phyloP scores from a whole-genome alignment of 306 rosid genomes.

The Aeschynomene evenia region DNA sequence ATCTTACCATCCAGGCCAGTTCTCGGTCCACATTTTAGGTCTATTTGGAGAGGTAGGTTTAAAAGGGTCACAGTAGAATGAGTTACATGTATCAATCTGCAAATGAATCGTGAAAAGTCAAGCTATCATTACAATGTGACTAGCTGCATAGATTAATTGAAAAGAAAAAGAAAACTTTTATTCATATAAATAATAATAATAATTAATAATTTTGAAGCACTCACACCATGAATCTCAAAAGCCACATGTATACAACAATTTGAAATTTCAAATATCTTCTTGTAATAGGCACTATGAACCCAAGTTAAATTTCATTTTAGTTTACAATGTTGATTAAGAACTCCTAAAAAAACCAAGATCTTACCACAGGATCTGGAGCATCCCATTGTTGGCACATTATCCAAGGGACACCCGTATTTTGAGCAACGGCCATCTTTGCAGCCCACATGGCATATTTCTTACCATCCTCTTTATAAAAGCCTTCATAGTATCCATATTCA shows the following conservation, averaged over 20 bases:
- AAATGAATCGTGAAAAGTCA: constrained; percentile 32
- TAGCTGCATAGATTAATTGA: neutral
- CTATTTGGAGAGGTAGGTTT: constrained; percentile 78
- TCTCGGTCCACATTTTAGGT: constrained; percentile 97
- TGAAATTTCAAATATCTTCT: constrained; percentile 2
- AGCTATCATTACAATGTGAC: constrained; percentile 21
- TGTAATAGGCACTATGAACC: neutral
- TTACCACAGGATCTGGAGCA: constrained; percentile 95
- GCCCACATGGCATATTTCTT: constrained; percentile 86
- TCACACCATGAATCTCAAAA: neutral
- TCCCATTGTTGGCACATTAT: constrained; percentile 96
- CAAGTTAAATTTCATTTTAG: neutral
- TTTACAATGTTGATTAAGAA: constrained; percentile 11
- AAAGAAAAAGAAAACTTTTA: neutral
- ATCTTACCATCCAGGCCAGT: constrained; percentile 97
- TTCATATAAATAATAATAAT: neutral
- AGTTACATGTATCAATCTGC: constrained; percentile 92
- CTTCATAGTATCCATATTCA: constrained; percentile 84
- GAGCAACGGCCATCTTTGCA: constrained; percentile 91
- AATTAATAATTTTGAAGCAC: constrained; percentile 6
- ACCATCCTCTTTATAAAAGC: constrained; percentile 76
- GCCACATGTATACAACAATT: neutral
- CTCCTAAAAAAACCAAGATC: constrained; percentile 20
- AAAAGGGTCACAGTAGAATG: constrained; percentile 89
- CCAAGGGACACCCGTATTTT: constrained; percentile 89